Base-by-base conservation (phyloP, 75 land plant species). In the Pinus tabuliformis region DNA sequence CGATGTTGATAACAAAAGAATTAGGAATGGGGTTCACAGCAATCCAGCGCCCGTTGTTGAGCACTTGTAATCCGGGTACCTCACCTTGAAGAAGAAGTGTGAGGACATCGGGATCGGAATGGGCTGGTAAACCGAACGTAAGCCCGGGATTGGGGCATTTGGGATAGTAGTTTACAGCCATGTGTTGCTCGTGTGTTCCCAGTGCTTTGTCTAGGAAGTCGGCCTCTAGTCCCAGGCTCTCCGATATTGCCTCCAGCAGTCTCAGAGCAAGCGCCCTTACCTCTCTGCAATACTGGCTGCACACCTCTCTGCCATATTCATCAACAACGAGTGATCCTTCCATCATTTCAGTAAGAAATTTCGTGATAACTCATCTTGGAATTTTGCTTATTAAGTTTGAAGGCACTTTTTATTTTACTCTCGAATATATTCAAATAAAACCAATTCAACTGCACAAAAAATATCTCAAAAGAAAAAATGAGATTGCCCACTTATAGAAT, bases 141-240 rank as follows among this genome's bases (percentile, higher is more conserved):
- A 89, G 83, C 49, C 83, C 89, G 45, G 94, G 94, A 58, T 89
- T 82, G 3, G 92, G 94, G 71, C 94, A 89, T 15, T 86, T 82
- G 13, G 94, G 94, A 56, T 91, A 91, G 79, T 82, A 89, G 76
- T 91, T 91, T 52, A 90, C n/a, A 1, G 83, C 85, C 89, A 90
- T 87, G 72, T 87, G 89, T 33, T 87, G 87, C 12, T 79, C 86
- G 22, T 89, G 85, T 39, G 77, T 79, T 18, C 92, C 86, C 30
- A 88, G 15, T 8, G 84, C 79, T 33, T 81, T 81, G 45, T 70
- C 76, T 22, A 88, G 73, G 78, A 79, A 72, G 21, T 88, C 77
- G n/a, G 39, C 72, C 5, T 83, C 80, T 13, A 91, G 62, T 1
- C 93, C 93, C 58, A 88, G 72, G 79, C 91, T 86, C 81, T 91